phyloP scores from a whole-genome alignment of 768 basidiomycete genomes.

The Mycena filopes region DNA sequence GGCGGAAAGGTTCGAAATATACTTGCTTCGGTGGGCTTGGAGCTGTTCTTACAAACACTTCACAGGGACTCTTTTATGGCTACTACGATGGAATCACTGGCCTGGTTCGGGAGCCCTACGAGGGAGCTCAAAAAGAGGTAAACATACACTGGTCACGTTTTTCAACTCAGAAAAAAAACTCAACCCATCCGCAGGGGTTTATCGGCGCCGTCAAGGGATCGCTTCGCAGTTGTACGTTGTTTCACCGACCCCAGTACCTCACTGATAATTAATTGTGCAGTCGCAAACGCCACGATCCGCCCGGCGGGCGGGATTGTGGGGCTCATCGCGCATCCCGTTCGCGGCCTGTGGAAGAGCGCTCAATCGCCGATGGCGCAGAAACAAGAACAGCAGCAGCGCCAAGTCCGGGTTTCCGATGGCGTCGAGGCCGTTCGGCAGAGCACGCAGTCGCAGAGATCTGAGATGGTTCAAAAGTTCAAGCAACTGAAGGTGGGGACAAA shows the following conservation, averaged over 20 bases:
- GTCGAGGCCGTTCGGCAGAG: slow-evolving; percentile 47
- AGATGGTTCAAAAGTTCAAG: slow-evolving; percentile 51
- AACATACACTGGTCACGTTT: background rate
- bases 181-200: slow-evolving; percentile 39
- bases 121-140: slow-evolving; percentile 47
- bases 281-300: slow-evolving; percentile 44
- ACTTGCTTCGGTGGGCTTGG: background rate
- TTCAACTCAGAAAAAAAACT: background rate
- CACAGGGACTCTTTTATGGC: slow-evolving; percentile 45
- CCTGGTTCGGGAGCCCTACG: slow-evolving; percentile 43
- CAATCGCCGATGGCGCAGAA: slow-evolving; percentile 43
- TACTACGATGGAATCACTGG: slow-evolving; percentile 52
- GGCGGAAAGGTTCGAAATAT: slow-evolving; percentile 53
- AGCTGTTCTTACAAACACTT: background rate
- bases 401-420: slow-evolving; percentile 54
- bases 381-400: slow-evolving; percentile 46
- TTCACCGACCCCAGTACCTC: background rate
- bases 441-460: slow-evolving; percentile 43
- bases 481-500: slow-evolving; percentile 42
- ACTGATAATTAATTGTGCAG: slow-evolving; percentile 28
- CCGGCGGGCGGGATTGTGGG: slow-evolving; percentile 49
- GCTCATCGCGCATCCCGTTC: slow-evolving; percentile 47
- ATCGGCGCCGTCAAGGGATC: slow-evolving; percentile 49
- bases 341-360: slow-evolving; percentile 51
- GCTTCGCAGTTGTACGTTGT: slow-evolving; percentile 47